phyloP scores from a whole-genome alignment of 148 eudicot genomes.

The Arbutus unedo region DNA sequence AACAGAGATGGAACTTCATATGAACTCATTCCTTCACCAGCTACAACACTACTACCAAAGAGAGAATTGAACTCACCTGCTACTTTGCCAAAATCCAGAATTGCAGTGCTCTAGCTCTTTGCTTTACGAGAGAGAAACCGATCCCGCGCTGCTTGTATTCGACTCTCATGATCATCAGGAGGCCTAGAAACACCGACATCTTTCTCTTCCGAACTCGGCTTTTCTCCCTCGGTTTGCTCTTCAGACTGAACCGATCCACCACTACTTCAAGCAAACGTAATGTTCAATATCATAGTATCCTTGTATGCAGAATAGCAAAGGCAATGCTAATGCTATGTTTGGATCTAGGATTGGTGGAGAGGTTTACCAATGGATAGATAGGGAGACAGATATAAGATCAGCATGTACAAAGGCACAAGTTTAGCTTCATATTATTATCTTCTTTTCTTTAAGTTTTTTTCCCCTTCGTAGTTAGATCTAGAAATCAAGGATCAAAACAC shows the following conservation, averaged over 20 bases:
- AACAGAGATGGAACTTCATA: not conserved
- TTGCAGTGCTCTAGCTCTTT: slow-evolving; percentile 38
- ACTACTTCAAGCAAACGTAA: slow-evolving; percentile 35
- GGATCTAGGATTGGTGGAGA: not conserved
- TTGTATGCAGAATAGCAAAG: not conserved
- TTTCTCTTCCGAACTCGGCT: slow-evolving; percentile 25
- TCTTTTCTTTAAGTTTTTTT: not conserved
- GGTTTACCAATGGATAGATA: not conserved
- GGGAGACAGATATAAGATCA: not conserved
- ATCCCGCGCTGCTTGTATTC: slow-evolving; percentile 84
- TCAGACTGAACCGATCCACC: slow-evolving; percentile 54
- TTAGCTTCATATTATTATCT: not conserved
- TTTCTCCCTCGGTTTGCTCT: slow-evolving; percentile 29
- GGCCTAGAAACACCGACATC: slow-evolving; percentile 32
- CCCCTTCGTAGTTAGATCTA: not conserved
- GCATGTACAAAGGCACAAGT: not conserved
- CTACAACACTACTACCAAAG: not conserved
- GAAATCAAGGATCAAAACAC: not conserved
- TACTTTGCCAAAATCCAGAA: not conserved
- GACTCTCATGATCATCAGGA: slow-evolving; percentile 52
- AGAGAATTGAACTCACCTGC: not conserved
- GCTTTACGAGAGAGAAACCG: slow-evolving; percentile 85
- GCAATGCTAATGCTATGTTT: not conserved
- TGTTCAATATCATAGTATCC: not conserved
- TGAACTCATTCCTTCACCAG: not conserved